Evolutionary conservation across 2,329 filamentous ascomycete genomes (phyloP).

Genomic region (Alternaria burnsii): DNA sequence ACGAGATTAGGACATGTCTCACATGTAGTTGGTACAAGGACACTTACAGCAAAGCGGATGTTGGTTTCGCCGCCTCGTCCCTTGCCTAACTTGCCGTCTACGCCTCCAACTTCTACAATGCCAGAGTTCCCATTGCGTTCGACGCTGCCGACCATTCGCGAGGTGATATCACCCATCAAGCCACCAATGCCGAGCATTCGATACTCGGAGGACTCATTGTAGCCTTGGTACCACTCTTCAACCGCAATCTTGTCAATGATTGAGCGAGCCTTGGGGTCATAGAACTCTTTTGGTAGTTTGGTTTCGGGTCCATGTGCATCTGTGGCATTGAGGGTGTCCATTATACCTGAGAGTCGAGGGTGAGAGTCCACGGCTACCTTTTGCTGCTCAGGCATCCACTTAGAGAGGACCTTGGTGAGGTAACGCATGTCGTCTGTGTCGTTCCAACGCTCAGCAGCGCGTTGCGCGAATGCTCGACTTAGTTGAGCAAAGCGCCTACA

Average conservation of each 20-base stretch:
- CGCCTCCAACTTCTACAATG: constrained; percentile 52
- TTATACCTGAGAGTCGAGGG: constrained; percentile 85
- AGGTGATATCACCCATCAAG: constrained; percentile 82
- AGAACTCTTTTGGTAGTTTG: constrained; percentile 83
- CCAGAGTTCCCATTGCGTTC: constrained; percentile 49
- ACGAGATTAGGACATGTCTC: too few relatives aligned
- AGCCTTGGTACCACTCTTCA: constrained; percentile 94
- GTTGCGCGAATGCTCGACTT: constrained; percentile 57
- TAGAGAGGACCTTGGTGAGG: constrained; percentile 77
- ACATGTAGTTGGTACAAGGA: too few relatives aligned
- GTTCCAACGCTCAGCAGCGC: constrained; percentile 59
- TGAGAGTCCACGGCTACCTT: constrained; percentile 83
- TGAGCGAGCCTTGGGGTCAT: constrained; percentile 74
- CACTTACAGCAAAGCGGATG: constrained; percentile 69
- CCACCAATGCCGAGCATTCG: constrained; percentile 87
- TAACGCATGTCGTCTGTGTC: constrained; percentile 81
- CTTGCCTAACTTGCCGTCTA: constrained; percentile 45
- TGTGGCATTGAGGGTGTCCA: constrained; percentile 93
- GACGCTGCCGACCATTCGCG: constrained; percentile 54
- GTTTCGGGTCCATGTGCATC: constrained; percentile 84
- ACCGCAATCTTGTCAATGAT: constrained; percentile 78
- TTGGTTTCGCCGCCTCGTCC: constrained; percentile 59
- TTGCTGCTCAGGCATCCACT: constrained; percentile 79
- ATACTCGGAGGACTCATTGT: constrained; percentile 84
- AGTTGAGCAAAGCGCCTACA: constrained; percentile 60